phyloP scores from a whole-genome alignment of 768 basidiomycete species.

The Naganishia kalamii region DNA sequence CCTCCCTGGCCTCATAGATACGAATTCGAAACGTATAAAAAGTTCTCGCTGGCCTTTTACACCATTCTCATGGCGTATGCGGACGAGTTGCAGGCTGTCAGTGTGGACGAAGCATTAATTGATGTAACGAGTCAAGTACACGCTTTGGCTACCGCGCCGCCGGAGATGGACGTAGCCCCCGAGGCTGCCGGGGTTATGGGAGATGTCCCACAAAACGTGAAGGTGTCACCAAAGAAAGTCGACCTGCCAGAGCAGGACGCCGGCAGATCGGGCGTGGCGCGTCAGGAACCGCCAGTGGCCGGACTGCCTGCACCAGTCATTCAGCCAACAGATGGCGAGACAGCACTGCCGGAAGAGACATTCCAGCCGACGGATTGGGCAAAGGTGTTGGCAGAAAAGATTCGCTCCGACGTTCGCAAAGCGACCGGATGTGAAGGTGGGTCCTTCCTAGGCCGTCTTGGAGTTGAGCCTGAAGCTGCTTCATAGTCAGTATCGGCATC shows the following conservation, averaged over 20 bases:
- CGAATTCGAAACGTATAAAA: conserved; percentile 90
- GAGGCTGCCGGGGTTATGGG: background rate
- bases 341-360: background rate
- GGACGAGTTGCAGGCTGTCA: conserved; percentile 88
- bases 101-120: conserved; percentile 90
- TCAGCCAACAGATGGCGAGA: background rate
- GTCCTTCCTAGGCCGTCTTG: conserved; percentile 26
- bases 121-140: conserved; percentile 61
- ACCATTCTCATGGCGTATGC: conserved; percentile 82
- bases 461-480: background rate
- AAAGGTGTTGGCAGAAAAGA: conserved; percentile 69
- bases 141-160: conserved; percentile 26
- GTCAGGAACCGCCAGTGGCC: no score
- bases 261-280: no score
- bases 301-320: no score
- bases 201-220: no score
- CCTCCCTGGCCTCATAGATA: conserved; percentile 49
- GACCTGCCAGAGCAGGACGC: no score
- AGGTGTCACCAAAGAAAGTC: no score
- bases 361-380: conserved; percentile 54
- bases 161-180: background rate
- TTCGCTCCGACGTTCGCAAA: conserved; percentile 67
- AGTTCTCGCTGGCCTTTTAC: conserved; percentile 79
- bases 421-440: conserved; percentile 82
- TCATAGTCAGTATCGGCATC: conserved; percentile 80